Evolutionary conservation across 1,284 basidiomycete genomes (phyloP), one percentile per base, ranked within the genome.

Genomic region (Sutorius eximius): DNA sequence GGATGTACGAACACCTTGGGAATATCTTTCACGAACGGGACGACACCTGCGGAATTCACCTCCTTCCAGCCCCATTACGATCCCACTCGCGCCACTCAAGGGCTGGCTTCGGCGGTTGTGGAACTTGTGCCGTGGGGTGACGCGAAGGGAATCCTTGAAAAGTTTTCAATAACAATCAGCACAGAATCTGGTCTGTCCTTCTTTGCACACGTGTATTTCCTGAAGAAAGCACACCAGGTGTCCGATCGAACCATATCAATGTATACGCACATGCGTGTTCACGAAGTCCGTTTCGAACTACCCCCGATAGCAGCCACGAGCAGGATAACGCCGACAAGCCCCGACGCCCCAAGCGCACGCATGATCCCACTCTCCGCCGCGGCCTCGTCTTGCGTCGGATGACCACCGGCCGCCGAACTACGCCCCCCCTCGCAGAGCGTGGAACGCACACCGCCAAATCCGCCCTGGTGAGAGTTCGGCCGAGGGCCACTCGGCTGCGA

Each of bases 341-440:
- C 66, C 8, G 69, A 62, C n/a, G 69, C 67, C 2, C 63, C 69
- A 10, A 71, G 58, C 8, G 64, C 67, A 13, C 69, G 66, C 43
- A 66, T 48, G 13, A 59, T 6, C 15, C 57, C 55, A 27, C 68
- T 67, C 57, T 71, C 56, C 27, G 57, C 58, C 10, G 65, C 58
- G 45, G 51, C 65, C 13, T 67, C 63, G 42, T 71, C 67, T 5
- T 51, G 63, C 3, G 67, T 58, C 18, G 61, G 53, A 44, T 40
- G 54, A 15, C 24, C 44, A 2, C 51, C 20, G 12, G 46, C 22
- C 41, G 47, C 20, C 4, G 57, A 43, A 6, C 42, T 12, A 41
- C 41, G 52, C 47, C 45, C 45, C 27, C 29, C 41, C 38, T 54
- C 49, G 48, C 62, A 45, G 5, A 42, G 33, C 3, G 38, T 18